Conservation (phyloP, 2,329 filamentous ascomycete species). For the Colletotrichum viniferum region DNA sequence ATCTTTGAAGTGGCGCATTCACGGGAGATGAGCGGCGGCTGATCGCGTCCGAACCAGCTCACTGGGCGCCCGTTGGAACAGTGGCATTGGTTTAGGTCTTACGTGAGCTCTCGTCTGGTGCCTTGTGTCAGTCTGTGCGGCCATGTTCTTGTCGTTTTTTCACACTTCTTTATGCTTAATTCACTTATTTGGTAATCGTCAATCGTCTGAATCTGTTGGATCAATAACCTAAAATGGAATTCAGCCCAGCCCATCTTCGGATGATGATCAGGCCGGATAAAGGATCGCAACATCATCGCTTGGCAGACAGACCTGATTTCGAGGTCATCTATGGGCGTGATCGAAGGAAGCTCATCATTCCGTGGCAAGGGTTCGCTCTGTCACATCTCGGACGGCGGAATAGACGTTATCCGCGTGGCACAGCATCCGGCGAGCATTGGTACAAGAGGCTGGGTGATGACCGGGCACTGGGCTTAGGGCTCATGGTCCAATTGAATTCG, state of each 20-base stretch:
- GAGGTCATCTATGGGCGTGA: not conserved
- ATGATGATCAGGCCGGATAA: not conserved
- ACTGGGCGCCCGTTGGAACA: not conserved
- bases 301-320: not conserved
- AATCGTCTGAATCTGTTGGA: not conserved
- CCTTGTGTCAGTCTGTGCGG: not conserved
- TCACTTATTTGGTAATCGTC: fast-evolving
- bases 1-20: not conserved
- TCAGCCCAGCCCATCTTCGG: not conserved
- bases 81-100: not conserved
- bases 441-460: not conserved
- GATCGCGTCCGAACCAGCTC: not conserved
- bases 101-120: not conserved
- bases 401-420: not conserved
- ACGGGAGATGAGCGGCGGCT: not conserved
- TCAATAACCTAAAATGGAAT: not conserved
- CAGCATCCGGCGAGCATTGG: not conserved
- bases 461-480: not conserved
- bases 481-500: not conserved
- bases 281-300: not conserved
- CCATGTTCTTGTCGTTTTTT: not conserved
- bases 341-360: not conserved
- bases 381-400: not conserved
- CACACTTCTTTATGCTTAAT: not conserved
- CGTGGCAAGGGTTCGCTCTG: not conserved